Evolutionary conservation across 257 asterid species (phyloP).

Genomic region (Dorcoceras hygrometricum): DNA sequence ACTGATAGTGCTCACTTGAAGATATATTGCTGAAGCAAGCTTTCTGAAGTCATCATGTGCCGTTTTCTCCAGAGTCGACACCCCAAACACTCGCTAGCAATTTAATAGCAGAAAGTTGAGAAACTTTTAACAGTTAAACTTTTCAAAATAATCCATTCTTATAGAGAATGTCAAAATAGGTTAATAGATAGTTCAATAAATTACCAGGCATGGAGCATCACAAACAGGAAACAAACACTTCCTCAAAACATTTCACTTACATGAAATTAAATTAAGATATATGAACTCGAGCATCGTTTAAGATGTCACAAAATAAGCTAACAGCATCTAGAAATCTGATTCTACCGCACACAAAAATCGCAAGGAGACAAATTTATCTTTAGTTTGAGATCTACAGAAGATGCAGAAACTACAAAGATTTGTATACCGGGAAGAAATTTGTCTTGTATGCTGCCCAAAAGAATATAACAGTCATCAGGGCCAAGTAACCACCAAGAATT

Average conservation of each 20-base stretch:
- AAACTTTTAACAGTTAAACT: neutral
- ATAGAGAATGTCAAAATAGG: neutral
- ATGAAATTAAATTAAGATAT: neutral
- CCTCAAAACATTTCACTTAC: neutral
- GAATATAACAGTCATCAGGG: conserved; percentile 97
- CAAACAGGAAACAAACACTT: neutral
- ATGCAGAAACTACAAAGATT: conserved; percentile 11
- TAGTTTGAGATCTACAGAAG: conserved; percentile 2
- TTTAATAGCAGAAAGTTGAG: conserved; percentile 17
- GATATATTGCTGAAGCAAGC: conserved; percentile 95
- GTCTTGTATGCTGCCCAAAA: conserved; percentile 95
- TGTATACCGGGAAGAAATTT: conserved; percentile 75
- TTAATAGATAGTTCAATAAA: neutral
- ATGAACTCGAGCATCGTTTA: conserved; percentile 1
- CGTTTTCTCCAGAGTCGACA: conserved; percentile 80
- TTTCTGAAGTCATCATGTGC: conserved; percentile 91
- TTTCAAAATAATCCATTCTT: neutral
- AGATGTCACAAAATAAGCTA: neutral
- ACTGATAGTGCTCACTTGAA: conserved; percentile 96
- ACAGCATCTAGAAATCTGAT: neutral
- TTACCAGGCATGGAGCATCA: neutral
- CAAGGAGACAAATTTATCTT: neutral
- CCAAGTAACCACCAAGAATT: conserved; percentile 88
- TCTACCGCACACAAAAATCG: neutral
- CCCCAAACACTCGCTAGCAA: conserved; percentile 71